A percentile compares a stretch with the other conserved stretches of the same genome.
Evolutionary conservation across 202 grass and related monocot species (phyloP).

Genomic region (Schoenoplectus tabernaemontani): DNA sequence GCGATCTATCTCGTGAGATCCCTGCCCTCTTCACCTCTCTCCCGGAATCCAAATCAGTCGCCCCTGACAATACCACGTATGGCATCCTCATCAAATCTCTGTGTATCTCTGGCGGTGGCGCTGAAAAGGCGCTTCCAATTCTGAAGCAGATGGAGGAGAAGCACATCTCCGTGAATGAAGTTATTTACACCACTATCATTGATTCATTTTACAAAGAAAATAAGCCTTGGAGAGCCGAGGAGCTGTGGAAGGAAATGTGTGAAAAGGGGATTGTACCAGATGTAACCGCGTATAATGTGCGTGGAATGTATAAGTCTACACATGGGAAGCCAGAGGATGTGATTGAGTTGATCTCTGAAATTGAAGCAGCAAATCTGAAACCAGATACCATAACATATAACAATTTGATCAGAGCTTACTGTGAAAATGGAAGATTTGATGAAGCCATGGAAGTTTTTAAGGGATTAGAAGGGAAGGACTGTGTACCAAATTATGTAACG

Average conservation of each 20-base stretch:
- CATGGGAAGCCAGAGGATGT: conserved; percentile 45
- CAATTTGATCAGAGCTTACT: conserved; percentile 38
- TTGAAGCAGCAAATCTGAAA: conserved; percentile 34
- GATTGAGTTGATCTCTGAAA: conserved; percentile 41
- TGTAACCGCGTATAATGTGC: conserved; percentile 46
- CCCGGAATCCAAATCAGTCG: conserved; percentile 21
- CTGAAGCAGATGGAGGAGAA: conserved; percentile 38
- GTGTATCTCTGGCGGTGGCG: conserved; percentile 40
- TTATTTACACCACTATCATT: conserved; percentile 62
- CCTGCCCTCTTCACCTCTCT: conserved; percentile 44
- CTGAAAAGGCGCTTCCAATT: conserved; percentile 46
- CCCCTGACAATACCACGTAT: conserved; percentile 43
- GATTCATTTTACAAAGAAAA: conserved; percentile 81
- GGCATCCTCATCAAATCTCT: conserved; percentile 69
- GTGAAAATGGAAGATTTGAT: conserved; percentile 29
- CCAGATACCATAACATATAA: conserved; percentile 46
- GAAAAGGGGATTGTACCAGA: conserved; percentile 52
- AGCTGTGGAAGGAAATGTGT: conserved; percentile 66
- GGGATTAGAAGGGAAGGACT: conserved; percentile 28
- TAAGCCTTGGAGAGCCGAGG: conserved; percentile 45
- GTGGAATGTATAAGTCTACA: conserved; percentile 40
- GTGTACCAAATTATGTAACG: conserved; percentile 35
- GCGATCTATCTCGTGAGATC: conserved; percentile 26
- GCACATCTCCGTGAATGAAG: conserved; percentile 22
- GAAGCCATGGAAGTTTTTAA: conserved; percentile 48